These are phyloP conservation scores for Geosmithia putterillii DNA, from an alignment of 2,329 filamentous ascomycete genomes.

Conservation along the genomic window DNA sequence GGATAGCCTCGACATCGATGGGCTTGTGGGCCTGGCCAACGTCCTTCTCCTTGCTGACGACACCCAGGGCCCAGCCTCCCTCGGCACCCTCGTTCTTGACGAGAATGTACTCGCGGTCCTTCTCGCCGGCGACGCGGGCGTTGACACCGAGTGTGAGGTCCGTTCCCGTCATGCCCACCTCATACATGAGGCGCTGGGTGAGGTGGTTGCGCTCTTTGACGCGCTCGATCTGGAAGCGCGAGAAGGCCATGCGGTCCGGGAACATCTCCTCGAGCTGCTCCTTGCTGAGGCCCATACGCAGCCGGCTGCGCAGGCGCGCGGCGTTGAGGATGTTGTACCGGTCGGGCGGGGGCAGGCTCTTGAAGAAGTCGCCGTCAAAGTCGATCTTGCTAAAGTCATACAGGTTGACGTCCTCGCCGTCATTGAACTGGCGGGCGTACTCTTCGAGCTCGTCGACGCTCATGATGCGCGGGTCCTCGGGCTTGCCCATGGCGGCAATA, in stretches of 20 bases:
- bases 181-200: conserved; percentile 86
- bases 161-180: conserved; percentile 77
- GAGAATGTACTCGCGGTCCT: conserved; percentile 84
- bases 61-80: conserved; percentile 89
- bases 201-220: conserved; percentile 88
- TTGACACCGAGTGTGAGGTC: conserved; percentile 57
- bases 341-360: conserved; percentile 77
- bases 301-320: conserved; percentile 70
- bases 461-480: conserved; percentile 93
- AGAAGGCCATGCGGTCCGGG: conserved; percentile 94
- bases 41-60: conserved; percentile 77
- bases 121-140: conserved; percentile 68
- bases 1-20: conserved; percentile 73
- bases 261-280: conserved; percentile 96
- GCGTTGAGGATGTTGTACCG: conserved; percentile 97
- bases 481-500: conserved; percentile 75
- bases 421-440: conserved; percentile 85
- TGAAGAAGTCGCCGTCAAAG: conserved; percentile 91
- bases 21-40: conserved; percentile 72
- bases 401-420: conserved; percentile 78
- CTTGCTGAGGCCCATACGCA: conserved; percentile 93
- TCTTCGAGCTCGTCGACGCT: conserved; percentile 86
- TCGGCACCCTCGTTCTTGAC: conserved; percentile 93
- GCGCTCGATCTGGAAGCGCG: conserved; percentile 88
- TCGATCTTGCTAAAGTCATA: conserved; percentile 99